phyloP scores from a whole-genome alignment of 163 green algal species.

The Dunaliella salina region DNA sequence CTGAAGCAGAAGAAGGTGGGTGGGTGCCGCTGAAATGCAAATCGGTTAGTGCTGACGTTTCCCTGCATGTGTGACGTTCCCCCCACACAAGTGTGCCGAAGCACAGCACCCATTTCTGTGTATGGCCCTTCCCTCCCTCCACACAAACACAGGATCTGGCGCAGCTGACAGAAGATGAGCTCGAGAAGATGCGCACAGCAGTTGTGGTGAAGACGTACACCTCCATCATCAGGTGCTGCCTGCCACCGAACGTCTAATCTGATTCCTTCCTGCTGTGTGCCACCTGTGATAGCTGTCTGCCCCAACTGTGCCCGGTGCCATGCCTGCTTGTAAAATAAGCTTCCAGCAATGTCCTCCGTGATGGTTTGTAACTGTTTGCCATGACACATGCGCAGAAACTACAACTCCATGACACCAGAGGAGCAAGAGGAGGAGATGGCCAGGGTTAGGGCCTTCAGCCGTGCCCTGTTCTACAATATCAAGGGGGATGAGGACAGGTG shows the following conservation, averaged over 20 bases:
- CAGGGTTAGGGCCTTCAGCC: slow-evolving; percentile 16
- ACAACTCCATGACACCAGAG: slow-evolving; percentile 22
- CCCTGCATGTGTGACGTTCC: background rate
- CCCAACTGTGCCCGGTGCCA: no score
- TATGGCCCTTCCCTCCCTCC: background rate
- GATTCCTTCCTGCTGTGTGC: no score
- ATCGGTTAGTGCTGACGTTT: background rate
- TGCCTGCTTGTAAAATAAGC: no score
- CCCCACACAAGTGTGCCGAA: background rate
- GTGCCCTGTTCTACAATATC: slow-evolving; percentile 36
- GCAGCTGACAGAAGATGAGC: slow-evolving; percentile 21
- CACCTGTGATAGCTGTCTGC: no score
- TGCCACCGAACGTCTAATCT: background rate
- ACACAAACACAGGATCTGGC: slow-evolving; percentile 7
- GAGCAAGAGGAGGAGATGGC: slow-evolving; percentile 7
- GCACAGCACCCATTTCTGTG: background rate
- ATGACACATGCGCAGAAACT: slow-evolving; percentile 13
- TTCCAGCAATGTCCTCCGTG: no score
- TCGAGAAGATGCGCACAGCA: slow-evolving; percentile 35
- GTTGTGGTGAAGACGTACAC: slow-evolving; percentile 40
- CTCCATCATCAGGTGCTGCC: slow-evolving; percentile 20
- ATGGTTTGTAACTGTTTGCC: no score
- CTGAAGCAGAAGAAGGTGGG: no score
- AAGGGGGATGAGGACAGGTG: slow-evolving; percentile 11
- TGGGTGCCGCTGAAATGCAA: background rate